Conservation (phyloP, 306 rosid species). For the Calophaca sinica region DNA sequence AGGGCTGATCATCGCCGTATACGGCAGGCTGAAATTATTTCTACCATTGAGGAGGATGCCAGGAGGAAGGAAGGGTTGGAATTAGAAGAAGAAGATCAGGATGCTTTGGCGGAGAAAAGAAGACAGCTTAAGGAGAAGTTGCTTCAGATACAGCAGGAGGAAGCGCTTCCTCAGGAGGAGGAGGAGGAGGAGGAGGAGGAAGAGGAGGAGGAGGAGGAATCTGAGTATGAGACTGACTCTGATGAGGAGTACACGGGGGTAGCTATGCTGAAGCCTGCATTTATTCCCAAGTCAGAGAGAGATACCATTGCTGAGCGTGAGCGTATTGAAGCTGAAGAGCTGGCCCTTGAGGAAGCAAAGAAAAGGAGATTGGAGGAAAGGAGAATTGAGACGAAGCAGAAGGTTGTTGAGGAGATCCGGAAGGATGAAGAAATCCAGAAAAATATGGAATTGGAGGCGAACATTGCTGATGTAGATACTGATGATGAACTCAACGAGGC, state of each 20-base stretch:
- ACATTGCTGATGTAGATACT: constrained; percentile 92
- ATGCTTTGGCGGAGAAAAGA: constrained; percentile 84
- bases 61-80: constrained; percentile 89
- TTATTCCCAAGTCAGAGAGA: constrained; percentile 93
- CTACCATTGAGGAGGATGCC: constrained; percentile 87
- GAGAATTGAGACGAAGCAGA: constrained; percentile 84
- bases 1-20: constrained; percentile 94
- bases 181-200: constrained; percentile 84
- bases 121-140: constrained; percentile 72
- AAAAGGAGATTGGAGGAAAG: constrained; percentile 83
- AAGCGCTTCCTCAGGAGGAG: constrained; percentile 75
- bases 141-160: constrained; percentile 88
- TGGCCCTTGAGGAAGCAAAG: constrained; percentile 75
- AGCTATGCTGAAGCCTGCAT: constrained; percentile 95
- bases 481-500: constrained; percentile 96
- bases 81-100: constrained; percentile 77
- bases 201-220: constrained; percentile 80
- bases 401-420: constrained; percentile 92
- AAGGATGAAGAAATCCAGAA: constrained; percentile 90
- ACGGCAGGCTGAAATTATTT: constrained; percentile 93
- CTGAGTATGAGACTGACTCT: constrained; percentile 93
- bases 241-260: constrained; percentile 86
- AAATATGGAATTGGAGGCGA: constrained; percentile 84
- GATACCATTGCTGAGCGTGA: constrained; percentile 95
- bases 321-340: constrained; percentile 89